These are phyloP conservation scores for Penicillium sp. DNA, from an alignment of 2,329 filamentous ascomycete genomes.

Conservation along the genomic window DNA sequence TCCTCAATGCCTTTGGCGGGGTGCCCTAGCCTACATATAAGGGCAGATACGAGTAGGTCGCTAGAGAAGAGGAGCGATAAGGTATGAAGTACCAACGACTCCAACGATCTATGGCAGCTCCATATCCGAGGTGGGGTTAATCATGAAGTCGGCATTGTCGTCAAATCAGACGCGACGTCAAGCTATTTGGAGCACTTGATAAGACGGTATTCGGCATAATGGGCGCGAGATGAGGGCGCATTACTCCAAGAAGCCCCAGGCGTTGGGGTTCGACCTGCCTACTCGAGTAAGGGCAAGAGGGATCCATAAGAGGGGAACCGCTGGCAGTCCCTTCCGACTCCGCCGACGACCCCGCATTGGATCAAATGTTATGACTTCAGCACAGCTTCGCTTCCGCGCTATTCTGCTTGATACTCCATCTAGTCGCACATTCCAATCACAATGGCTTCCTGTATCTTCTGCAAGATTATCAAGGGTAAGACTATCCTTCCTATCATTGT, in stretches of 20 bases:
- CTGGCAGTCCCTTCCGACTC: constrained; percentile 36
- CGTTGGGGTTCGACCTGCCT: constrained; percentile 1
- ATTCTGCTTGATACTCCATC: background rate
- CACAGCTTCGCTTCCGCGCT: background rate
- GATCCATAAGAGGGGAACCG: background rate
- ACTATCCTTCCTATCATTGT: background rate
- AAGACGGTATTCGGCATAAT: constrained; percentile 2
- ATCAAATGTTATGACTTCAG: constrained; percentile 19
- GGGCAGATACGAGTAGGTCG: constrained; percentile 1
- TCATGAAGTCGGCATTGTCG: constrained; percentile 20
- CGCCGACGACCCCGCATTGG: constrained; percentile 25
- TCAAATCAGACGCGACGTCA: constrained; percentile 21
- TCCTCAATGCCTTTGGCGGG: constrained; percentile 7
- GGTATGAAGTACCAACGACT: constrained; percentile 19
- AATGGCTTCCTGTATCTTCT: constrained; percentile 78
- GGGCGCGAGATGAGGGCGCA: background rate
- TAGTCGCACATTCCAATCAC: constrained; percentile 16
- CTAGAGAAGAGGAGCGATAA: constrained; percentile 15
- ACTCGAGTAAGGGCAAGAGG: background rate
- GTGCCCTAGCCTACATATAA: constrained; percentile 11
- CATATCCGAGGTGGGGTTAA: constrained; percentile 14
- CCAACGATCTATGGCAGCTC: constrained; percentile 5
- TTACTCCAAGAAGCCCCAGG: background rate
- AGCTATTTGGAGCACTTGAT: constrained; percentile 9
- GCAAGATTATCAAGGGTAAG: constrained; percentile 93